Base-by-base conservation (phyloP, 108 stramenopile species). In the Nannochloropsis gaditana region DNA sequence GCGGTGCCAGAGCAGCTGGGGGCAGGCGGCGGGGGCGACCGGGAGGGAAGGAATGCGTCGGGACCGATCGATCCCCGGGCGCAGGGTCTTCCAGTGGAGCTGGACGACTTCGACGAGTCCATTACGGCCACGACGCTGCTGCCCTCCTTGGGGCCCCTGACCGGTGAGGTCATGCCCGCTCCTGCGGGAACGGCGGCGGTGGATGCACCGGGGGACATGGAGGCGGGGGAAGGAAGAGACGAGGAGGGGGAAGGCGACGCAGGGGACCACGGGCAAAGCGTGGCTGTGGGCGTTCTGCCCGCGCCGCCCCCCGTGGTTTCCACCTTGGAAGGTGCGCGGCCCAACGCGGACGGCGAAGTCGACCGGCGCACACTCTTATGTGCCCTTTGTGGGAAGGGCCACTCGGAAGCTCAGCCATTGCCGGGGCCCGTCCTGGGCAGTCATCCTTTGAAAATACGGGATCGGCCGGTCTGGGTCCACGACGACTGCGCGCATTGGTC, bases 401-500 rank as follows among this genome's bases (percentile, higher is more conserved):
- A 87, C 84, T 82, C 87, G 50, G 21, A 43, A 80, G 87, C 45
- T 4, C 31, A 50, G 9, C 87, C 87, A 11, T 80, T 87, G 43
- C 87, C 87, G 42, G 87, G 87, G 19, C 79, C 41, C 43, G n/a
- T 73, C 9, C 45, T 87, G 45, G 87, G 87, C n/a, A 9, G 43
- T 9, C 87, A 87, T 43, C 87, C 87, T n/a, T 11, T 87, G 8
- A 80, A 84, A 84, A 80, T 84, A 5, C 81, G 84, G 11, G 43
- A 73, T 17, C 4, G 44, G 81, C 83, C 45, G 31, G 42, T 87
- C 47, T 87, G 87, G 87, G 87, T 84, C 21, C 87, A 87, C 43
- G 87, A 87, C 11, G 80, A 83, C 15, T 87, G 87, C 43, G 87
- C 87, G 19, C 43, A 84, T 44, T 87, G 80, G 80, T 84, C 83